These are phyloP conservation scores for Diplodia intermedia DNA, from an alignment of 2,329 filamentous ascomycete species.

Conservation along the genomic window DNA sequence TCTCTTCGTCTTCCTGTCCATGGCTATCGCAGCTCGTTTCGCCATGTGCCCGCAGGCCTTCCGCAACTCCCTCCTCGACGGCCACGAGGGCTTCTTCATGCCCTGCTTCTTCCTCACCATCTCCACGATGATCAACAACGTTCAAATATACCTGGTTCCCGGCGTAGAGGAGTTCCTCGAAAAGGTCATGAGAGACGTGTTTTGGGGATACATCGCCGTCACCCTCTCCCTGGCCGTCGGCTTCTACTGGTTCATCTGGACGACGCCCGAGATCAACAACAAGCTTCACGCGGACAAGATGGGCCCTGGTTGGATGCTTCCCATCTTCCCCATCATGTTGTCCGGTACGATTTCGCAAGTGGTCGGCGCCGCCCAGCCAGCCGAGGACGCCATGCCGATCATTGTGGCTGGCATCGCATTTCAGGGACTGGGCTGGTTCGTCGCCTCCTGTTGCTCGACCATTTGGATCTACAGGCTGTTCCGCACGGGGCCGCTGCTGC, in stretches of 20 bases:
- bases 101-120: constrained; percentile 52
- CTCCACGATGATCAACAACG: constrained; percentile 53
- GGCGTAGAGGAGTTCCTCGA: constrained; percentile 52
- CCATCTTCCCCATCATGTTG: constrained; percentile 77
- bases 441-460: constrained; percentile 75
- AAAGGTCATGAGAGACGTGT: constrained; percentile 49
- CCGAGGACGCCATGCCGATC: constrained; percentile 65
- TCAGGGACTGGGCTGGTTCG: constrained; percentile 72
- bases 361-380: constrained; percentile 67
- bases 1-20: constrained; percentile 49
- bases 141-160: constrained; percentile 50
- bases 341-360: constrained; percentile 73
- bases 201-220: constrained; percentile 54
- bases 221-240: constrained; percentile 51
- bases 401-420: constrained; percentile 71
- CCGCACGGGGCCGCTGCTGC: constrained; percentile 67
- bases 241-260: constrained; percentile 69
- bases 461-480: constrained; percentile 76
- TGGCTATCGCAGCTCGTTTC: constrained; percentile 54
- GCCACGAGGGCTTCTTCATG: constrained; percentile 60
- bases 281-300: constrained; percentile 67
- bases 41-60: constrained; percentile 54
- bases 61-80: constrained; percentile 55
- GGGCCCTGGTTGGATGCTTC: constrained; percentile 77
- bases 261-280: constrained; percentile 45